phyloP scores from a whole-genome alignment of 768 basidiomycete genomes.

The Nevesoporus exiguus region DNA sequence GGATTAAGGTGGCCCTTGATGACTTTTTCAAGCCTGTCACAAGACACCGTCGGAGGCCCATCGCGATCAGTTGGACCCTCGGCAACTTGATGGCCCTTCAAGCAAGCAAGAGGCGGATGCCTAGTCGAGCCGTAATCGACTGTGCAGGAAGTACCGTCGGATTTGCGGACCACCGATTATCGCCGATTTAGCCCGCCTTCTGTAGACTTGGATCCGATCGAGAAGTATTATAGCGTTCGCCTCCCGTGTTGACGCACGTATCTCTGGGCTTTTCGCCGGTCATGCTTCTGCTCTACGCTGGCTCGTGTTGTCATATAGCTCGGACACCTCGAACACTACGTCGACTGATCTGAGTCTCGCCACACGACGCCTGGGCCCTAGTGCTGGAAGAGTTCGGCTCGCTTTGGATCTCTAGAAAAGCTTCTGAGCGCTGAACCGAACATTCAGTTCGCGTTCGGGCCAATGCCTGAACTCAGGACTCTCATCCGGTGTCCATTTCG shows the following conservation, averaged over 20 bases:
- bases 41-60: conserved; percentile 87
- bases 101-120: conserved; percentile 79
- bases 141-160: conserved; percentile 58
- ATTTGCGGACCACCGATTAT: conserved; percentile 47
- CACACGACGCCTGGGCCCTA: conserved; percentile 42
- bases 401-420: no score
- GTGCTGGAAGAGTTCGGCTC: no score
- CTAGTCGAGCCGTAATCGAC: conserved; percentile 43
- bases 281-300: conserved; percentile 53
- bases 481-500: no score
- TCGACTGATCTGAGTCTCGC: conserved; percentile 47
- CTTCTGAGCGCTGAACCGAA: no score
- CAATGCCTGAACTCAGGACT: no score
- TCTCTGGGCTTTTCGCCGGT: conserved; percentile 74
- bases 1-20: conserved; percentile 74
- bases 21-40: conserved; percentile 96
- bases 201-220: conserved; percentile 54
- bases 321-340: conserved; percentile 58
- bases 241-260: conserved; percentile 54
- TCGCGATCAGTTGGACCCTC: conserved; percentile 96
- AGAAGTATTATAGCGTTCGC: conserved; percentile 70
- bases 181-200: conserved; percentile 65
- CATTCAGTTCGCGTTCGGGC: no score
- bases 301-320: conserved; percentile 42
- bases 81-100: conserved; percentile 99